Base-by-base conservation (phyloP, 345 rosid species). In the Moringa oleifera region DNA sequence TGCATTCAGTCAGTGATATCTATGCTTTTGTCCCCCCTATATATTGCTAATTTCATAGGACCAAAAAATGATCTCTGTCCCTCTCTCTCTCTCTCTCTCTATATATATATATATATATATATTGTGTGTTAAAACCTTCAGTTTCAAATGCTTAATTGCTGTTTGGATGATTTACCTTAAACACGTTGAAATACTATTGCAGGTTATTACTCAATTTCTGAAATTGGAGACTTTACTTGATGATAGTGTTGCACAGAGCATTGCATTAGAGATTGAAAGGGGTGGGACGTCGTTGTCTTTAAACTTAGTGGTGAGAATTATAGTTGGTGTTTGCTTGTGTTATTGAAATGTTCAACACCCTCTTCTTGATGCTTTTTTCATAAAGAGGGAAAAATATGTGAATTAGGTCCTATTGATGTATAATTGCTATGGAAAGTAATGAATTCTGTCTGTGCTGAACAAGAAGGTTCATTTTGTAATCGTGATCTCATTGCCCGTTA, bases 151-250 rank as follows among this genome's bases (percentile, higher is more conserved):
- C 17, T 28, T 53, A 5, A 53, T 9, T 53, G 31, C 50, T 7
- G 20, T 64, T 67, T 62, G 20, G 8, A 20, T 52, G 55, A 19
- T 22, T 69, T 53, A 53, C 53, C 58, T 64, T 71, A 25, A 51
- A 63, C 69, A 45, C 59, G 41, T 57, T 63, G 59, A 52, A 21
- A 68, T 71, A 19, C 55, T 75, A 25, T 63, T 61, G 76, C 83
- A 94, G 99, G 91, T 94, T 33, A 79, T 80, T 62, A 90, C 99
- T 6, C 97, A 81, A 57, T 90, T 94, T 84, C 72, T 90, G 68
- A 83, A 61, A 64, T 69, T 94, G 85, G 99, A 90, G 76, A 80
- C 76, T 62, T 63, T 88, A 67, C 83, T 94, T 68, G 99, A 94
- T 81, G 96, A 88, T 46, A 70, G 81, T 71, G 91, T 94, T 63